Base-by-base conservation (phyloP, 352 stramenopile species). In the Globisporangium abappressorium region DNA sequence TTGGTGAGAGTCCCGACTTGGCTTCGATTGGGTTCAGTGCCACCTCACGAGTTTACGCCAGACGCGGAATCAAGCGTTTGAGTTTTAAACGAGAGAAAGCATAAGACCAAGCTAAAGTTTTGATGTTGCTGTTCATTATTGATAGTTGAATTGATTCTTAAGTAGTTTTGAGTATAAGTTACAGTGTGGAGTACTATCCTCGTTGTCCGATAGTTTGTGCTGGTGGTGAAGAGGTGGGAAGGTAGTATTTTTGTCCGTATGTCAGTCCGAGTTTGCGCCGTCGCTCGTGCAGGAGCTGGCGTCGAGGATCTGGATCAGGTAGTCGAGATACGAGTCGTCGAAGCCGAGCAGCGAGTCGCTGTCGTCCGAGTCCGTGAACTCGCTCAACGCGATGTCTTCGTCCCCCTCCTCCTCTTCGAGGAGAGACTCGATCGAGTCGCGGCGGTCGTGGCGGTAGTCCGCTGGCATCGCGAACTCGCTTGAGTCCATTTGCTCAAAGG, bases 341-440 rank as follows among this genome's bases (percentile, higher is more conserved):
- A 65, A 68, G 7, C 53, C 63, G 18, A 68, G 43, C 4, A 68
- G 54, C 54, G 63, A 68, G 54, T 68, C 63, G 53, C 53, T 68
- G 53, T 68, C 63, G 53, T 68, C 63, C 63, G 63, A 68, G 55
- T 68, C 63, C 11, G 63, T 57, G 38, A 56, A 57, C 53, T 68
- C 63, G n/a, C 53, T 63, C 20, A 46, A 22, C 1, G 26, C 63
- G 54, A 43, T 5, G 11, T 56, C 41, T 18, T 51, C 53, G 3
- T 62, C 62, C 20, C 58, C 62, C 28, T 68, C 63, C 20, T 63
- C 62, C 14, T 68, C 63, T 62, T 68, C 63, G 18, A 68, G 63
- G n/a, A 68, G 63, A 6, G 63, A 68, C 55, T 68, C 63, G 41
- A 68, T 68, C 38, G 63, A 68, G 54, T 62, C 63, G 5, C 63